Evolutionary conservation across 2,329 filamentous ascomycete species (phyloP).

Genomic region (Cladosporium velox): DNA sequence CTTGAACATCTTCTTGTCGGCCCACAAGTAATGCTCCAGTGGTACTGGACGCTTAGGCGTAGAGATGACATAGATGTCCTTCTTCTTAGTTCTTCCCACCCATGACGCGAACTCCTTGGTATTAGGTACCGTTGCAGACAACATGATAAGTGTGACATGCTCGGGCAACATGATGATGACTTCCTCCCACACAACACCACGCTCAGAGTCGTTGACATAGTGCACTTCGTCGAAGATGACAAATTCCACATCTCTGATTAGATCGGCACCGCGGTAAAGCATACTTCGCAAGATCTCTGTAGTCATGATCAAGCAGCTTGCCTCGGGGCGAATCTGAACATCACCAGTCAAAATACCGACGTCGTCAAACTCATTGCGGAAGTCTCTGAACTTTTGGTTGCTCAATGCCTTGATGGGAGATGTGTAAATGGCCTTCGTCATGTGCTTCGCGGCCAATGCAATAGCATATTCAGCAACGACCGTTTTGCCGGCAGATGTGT

Average conservation of each 20-base stretch:
- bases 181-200: conserved; percentile 98
- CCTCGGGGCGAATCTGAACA: conserved; percentile 96
- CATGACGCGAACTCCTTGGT: conserved; percentile 97
- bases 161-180: conserved; percentile 99
- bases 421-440: conserved; percentile 99
- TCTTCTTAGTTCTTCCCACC: conserved; percentile 97
- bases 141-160: conserved; percentile 90
- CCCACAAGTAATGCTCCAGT: conserved; percentile 95
- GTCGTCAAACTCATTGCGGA: conserved; percentile 85
- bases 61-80: conserved; percentile 98
- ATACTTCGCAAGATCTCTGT: conserved; percentile 98
- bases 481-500: conserved; percentile 97
- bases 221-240: conserved; percentile 99
- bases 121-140: conserved; percentile 96
- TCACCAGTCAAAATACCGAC: conserved; percentile 96
- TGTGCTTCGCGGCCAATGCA: conserved; percentile 92
- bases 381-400: conserved; percentile 98
- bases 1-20: conserved; percentile 86
- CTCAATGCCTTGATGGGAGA: conserved; percentile 98
- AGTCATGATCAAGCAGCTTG: conserved; percentile 98
- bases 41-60: conserved; percentile 94
- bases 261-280: conserved; percentile 92
- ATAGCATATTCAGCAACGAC: conserved; percentile 98
- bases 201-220: conserved; percentile 94
- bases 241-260: conserved; percentile 96